Base-by-base conservation (phyloP, 1,284 basidiomycete genomes). In the Waitea zeae region DNA sequence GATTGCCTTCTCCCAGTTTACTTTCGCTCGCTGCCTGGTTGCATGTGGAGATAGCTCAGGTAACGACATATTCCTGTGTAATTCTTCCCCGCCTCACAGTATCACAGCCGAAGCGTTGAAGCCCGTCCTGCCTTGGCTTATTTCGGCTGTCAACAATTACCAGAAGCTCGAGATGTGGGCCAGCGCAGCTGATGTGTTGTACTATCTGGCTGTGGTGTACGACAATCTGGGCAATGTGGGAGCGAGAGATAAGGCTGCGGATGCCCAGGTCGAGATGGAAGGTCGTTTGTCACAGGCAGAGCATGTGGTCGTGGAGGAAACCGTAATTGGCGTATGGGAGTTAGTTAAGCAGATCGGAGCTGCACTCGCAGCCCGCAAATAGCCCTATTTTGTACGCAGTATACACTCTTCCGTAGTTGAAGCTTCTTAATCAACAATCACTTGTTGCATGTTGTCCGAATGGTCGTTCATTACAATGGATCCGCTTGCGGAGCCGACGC, bases 1-100 rank as follows among this genome's bases (percentile, higher is more conserved):
- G 39, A 64, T 79, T 32, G 82, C 70, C n/a, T 63, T 77, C 36
- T 76, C 70, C 27, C 78, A 70, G 43, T 73, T 77, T 47, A 76
- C 69, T 2, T 51, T 78, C 34, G 78, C 78, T 7, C 64, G 82
- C 40, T 81, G 80, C 44, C 68, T 78, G 29, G 64, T 84, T 30
- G 70, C 68, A 13, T 43, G 50, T 1, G 51, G 46, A 9, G 44
- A 49, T 26, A 9, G 15, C 15, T n/a, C n/a, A 7, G 15, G 12
- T 11, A 11, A 17, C 30, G 7, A 9, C 30, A 14, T n/a, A n/a
- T 7, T 31, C 30, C 9, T 7, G 12, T 31, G 7, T 31, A 11
- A 11, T 9, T 11, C n/a, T 31, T 7, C 11, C 9, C n/a, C n/a
- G 11, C 7, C 17, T 13, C 4, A 5, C n/a, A n/a, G n/a, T n/a